Evolutionary conservation across 345 rosid genomes (phyloP), one percentile per base, ranked within the genome.

Genomic region (Dimocarpus longan): DNA sequence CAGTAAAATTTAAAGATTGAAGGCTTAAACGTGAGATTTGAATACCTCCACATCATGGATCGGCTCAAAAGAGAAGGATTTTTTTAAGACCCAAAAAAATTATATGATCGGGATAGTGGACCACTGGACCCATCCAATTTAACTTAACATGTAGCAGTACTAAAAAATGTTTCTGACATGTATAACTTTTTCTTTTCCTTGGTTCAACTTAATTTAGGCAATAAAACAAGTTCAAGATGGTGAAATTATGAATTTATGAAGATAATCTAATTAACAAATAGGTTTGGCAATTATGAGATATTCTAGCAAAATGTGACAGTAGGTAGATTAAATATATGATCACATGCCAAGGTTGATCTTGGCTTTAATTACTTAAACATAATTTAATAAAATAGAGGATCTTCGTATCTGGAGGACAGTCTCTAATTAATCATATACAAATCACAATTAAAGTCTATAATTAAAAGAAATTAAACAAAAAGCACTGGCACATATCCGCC

Each of bases 311-410:
- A 77, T 80, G 69, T 43, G 13, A 6, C 24, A 79, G 66, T 78
- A 24, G 85, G 82, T 78, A 75, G 32, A 74, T 66, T 26, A 81
- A 79, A 81, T 83, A 79, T 83, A 81, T 71, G 77, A 32, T 77
- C 88, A 83, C 85, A 84, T 86, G 85, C 72, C 5, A 75, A 65
- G 42, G 26, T 46, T 42, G 77, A 77, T 75, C 66, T 60, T 77
- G 63, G 42, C 62, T 76, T 63, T 80, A 75, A 76, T 76, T 43
- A 64, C 22, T 74, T n/a, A 0, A 26, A 28, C 5, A 73, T 65
- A 76, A 74, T 70, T 48, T 67, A 83, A 70, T 26, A 6, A 32
- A 37, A 73, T 10, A 16, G 6, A 77, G 39, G 85, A 83, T 79
- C 71, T 77, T 71, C 82, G 46, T 44, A 77, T 81, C 83, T 74